Conservation (phyloP, 257 asterid genomes). For the Primulina tabacum region DNA sequence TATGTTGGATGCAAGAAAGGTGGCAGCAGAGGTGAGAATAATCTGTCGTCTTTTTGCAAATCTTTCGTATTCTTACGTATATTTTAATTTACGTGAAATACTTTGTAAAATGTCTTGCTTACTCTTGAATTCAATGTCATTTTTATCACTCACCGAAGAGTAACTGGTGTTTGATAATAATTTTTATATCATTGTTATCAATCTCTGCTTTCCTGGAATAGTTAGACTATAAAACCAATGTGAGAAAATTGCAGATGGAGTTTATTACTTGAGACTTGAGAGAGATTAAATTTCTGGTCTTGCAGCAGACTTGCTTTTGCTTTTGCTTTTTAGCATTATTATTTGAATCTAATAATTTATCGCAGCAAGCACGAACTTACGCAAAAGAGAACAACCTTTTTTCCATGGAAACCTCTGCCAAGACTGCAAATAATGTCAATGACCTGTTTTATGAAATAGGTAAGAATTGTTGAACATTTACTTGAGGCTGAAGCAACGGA, state of each 20-base stretch:
- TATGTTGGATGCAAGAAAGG: conserved; percentile 66
- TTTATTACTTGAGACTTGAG: conserved; percentile 3
- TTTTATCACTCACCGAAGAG: neutral
- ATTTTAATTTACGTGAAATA: neutral
- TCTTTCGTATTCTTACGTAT: conserved; percentile 12
- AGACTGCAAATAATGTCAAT: conserved; percentile 63
- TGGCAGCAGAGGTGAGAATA: conserved; percentile 59
- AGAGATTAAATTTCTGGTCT: neutral
- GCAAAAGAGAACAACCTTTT: conserved; percentile 68
- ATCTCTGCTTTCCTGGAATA: neutral
- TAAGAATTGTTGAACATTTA: conserved; percentile 19
- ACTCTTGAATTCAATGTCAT: neutral
- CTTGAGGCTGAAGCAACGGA: neutral
- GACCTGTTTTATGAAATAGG: conserved; percentile 57
- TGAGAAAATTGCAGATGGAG: neutral
- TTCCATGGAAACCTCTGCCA: conserved; percentile 76
- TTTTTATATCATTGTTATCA: neutral
- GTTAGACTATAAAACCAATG: neutral
- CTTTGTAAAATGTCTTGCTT: conserved; percentile 4
- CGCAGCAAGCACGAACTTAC: conserved; percentile 65
- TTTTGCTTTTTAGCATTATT: too few relatives aligned
- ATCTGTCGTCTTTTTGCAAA: conserved; percentile 12
- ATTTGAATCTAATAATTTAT: conserved; percentile 17
- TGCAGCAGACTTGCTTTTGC: too few relatives aligned
- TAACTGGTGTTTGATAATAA: neutral